These are phyloP conservation scores for Aspergillus costaricaensis DNA, from an alignment of 2,329 filamentous ascomycete genomes.

Conservation along the genomic window DNA sequence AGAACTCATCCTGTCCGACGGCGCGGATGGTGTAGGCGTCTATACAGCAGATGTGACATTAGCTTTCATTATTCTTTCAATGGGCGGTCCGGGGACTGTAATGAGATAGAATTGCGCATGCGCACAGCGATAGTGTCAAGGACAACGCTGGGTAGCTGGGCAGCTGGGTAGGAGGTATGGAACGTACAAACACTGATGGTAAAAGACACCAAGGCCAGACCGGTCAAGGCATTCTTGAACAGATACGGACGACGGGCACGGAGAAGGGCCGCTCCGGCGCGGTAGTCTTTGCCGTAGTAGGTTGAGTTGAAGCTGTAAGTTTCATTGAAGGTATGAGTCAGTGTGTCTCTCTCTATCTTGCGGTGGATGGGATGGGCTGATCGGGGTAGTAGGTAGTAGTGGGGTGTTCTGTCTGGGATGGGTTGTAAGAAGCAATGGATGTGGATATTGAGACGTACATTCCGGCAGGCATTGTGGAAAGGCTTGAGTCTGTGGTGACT, in stretches of 20 bases:
- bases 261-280: constrained; percentile 84
- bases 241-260: constrained; percentile 90
- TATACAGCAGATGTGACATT: constrained; percentile 30
- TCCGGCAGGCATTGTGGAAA: constrained; percentile 18
- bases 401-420: not conserved
- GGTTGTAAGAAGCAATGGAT: no score
- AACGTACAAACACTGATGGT: constrained; percentile 82
- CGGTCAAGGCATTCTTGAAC: constrained; percentile 82
- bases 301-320: constrained; percentile 65
- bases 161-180: not conserved
- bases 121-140: no score
- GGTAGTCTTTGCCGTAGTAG: constrained; percentile 89
- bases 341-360: not conserved
- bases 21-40: constrained; percentile 75
- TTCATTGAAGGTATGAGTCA: constrained; percentile 1
- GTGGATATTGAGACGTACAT: constrained; percentile 15
- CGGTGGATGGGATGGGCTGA: not conserved
- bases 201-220: constrained; percentile 71
- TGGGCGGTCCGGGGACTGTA: no score
- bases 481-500: not conserved
- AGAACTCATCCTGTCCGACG: constrained; percentile 95
- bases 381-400: not conserved
- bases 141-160: no score
- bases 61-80: no score
- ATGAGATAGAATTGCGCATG: no score